Percentiles rank a stretch among this genome's conserved stretches.
Evolutionary conservation across 495 filamentous ascomycete genomes (phyloP).

Genomic region (Neurospora sp.): DNA sequence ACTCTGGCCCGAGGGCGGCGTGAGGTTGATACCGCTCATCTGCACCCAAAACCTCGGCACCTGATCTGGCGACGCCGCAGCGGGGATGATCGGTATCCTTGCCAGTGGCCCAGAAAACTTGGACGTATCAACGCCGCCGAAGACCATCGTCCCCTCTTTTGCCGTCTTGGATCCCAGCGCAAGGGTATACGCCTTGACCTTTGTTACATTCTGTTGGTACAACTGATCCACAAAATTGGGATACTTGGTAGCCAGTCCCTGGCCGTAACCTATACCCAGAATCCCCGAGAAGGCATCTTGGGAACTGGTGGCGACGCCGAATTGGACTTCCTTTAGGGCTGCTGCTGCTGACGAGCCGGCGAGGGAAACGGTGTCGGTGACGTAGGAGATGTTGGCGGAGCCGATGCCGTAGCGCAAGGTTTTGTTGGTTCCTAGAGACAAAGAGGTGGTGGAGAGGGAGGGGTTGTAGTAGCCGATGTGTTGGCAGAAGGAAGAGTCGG

Average conservation of each 20-base stretch:
- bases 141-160: constrained; percentile 67
- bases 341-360: constrained; percentile 10
- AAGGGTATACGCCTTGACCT: constrained; percentile 37
- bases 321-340: constrained; percentile 19
- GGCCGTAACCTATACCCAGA: constrained; percentile 36
- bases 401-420: constrained; percentile 38
- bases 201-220: constrained; percentile 27
- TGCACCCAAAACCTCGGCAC: constrained; percentile 47
- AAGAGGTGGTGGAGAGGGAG: constrained; percentile 27
- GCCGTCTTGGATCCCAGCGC: constrained; percentile 37
- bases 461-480: constrained; percentile 31
- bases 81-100: constrained; percentile 54
- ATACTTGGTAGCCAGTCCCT: constrained; percentile 30
- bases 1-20: no score
- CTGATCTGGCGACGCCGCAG: constrained; percentile 28
- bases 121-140: constrained; percentile 80
- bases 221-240: constrained; percentile 38
- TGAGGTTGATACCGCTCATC: no score
- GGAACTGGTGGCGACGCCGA: constrained; percentile 31
- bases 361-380: constrained; percentile 32
- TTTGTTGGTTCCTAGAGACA: no score
- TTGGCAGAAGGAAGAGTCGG: constrained; percentile 32
- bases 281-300: constrained; percentile 31
- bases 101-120: constrained; percentile 69
- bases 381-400: constrained; percentile 32